Base-by-base conservation (phyloP, 371 early-diverging fungal species). In the Massospora cicadina region DNA sequence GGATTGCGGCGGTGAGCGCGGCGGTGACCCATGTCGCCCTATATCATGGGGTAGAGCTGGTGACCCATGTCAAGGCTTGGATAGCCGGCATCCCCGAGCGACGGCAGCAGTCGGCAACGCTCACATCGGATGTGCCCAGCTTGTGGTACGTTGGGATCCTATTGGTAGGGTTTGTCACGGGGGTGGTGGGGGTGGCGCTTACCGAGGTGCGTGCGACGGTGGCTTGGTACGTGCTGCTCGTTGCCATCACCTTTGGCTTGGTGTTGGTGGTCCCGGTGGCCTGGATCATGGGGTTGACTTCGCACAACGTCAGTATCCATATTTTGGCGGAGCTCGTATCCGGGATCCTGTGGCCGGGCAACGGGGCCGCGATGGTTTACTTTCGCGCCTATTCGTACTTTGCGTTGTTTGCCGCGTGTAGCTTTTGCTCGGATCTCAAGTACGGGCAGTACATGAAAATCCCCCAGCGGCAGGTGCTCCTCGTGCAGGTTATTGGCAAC, bases 261-360 rank as follows among this genome's bases (percentile, higher is more conserved):
- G 67, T 85, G 62, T 78, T 87, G 68, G 69, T 87, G 0, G 65
- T 90, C 1, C 88, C 90, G 0, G 76, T 88, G 64, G 86, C 83
- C 56, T 79, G 85, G 54, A 72, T 81, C 43, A 70, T 72, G 63
- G 83, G 81, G 1, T 68, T 79, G 5, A 70, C 70, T 27, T 68
- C 66, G 55, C 72, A 70, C 27, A 63, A 65, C 17, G 66, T 69
- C 1, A 66, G 68, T 13, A 67, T 76, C 23, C 73, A 72, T 33
- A 69, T 77, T 24, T 59, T 80, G 53, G 72, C 76, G 25, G 80
- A 84, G 66, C 79, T 83, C 55, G 68, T 84, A 31, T 81, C 83
- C 26, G 84, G 87, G 67, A 75, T 75, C 30, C 77, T 82, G 23
- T 67, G 76, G 2, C 87, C 86, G 12, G 84, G 84, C 7, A 71